Evolutionary conservation across 441 rosid species (phyloP), one percentile per base, ranked within the genome.

Genomic region (Gossypium gossypioides): DNA sequence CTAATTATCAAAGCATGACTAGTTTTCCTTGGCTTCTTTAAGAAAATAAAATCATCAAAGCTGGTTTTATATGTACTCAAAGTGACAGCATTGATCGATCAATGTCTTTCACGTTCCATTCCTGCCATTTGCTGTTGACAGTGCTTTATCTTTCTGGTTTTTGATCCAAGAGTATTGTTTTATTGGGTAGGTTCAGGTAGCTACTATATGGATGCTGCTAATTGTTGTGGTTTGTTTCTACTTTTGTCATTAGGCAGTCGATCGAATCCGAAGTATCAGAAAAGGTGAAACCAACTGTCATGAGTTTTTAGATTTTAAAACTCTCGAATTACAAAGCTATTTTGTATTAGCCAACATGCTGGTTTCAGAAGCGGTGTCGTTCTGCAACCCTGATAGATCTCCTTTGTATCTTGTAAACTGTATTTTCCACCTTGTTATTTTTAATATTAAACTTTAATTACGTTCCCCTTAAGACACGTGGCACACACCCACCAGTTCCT

Each of bases 181-280:
- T 25, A 9, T 8, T 34, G 7, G 44, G 16, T 62, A 51, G 55
- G 42, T 61, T 54, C 3, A 40, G 50, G 9, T 66, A 66, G 34
- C 42, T 29, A 44, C 46, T 10, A 7, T 48, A 22, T 5, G 6
- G 66, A 62, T 2, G 6, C 19, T 40, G 58, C 13, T 46, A 22
- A 42, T 56, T 29, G 51, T 55, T 6, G 16, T 60, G 42, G 29
- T 25, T 25, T 25, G 42, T 59, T 18, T 58, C 18, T 3, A 29
- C 6, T n/a, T 32, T 21, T 70, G 13, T 69, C 13, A 24, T 5
- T 50, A 80, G 83, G 81, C 57, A 68, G 55, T 69, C 72, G 57
- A 68, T 73, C 74, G 5, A 73, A 77, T 70, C 74, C 6, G 46
- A 77, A 69, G 77, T 68, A 74, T 61, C 69, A 7, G 58, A 77